A percentile compares a stretch with the other conserved stretches of the same genome.
Evolutionary conservation across 2,329 filamentous ascomycete species (phyloP).

Genomic region (Phyllosticta paracitricarpa): DNA sequence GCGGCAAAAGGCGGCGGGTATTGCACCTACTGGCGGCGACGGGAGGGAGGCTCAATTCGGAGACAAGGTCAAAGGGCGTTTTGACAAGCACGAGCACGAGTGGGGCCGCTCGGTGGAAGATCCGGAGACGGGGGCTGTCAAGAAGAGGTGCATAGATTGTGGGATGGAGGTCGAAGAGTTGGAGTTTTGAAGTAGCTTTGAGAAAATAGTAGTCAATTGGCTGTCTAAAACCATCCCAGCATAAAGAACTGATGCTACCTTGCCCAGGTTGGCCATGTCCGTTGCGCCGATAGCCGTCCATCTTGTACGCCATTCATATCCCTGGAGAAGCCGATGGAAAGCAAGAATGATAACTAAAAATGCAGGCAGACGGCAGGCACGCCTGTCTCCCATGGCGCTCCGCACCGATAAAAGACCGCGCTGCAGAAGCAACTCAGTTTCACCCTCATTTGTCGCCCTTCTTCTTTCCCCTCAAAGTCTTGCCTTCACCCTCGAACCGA

Average conservation of each 20-base stretch:
- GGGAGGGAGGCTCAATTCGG: conserved; percentile 50
- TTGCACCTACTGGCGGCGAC: conserved; percentile 54
- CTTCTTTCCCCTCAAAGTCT: conserved; percentile 65
- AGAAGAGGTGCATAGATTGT: conserved; percentile 63
- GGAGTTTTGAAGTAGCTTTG: conserved; percentile 38
- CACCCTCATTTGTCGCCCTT: conserved; percentile 41
- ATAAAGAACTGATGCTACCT: not conserved
- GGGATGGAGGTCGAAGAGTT: conserved; percentile 60
- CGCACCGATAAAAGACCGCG: not conserved
- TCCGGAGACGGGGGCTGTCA: conserved; percentile 58
- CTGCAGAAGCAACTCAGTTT: not conserved
- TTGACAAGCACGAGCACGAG: conserved; percentile 75
- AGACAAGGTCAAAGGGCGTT: conserved; percentile 54
- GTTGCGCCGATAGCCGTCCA: not conserved
- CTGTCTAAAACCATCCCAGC: not conserved
- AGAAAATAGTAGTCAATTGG: not conserved
- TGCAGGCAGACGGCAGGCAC: not conserved
- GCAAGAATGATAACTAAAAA: not conserved
- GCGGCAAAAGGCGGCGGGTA: conserved; percentile 34
- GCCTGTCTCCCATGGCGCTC: not conserved
- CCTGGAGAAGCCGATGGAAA: not conserved
- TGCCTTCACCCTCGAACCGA: conserved; percentile 71
- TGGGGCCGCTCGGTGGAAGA: conserved; percentile 57
- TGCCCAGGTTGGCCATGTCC: not conserved
- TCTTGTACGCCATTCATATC: not conserved